A percentile compares a stretch with the other conserved stretches of the same genome.
Conservation (phyloP, 2,329 filamentous ascomycete genomes). For the Plenodomus lindquistii region DNA sequence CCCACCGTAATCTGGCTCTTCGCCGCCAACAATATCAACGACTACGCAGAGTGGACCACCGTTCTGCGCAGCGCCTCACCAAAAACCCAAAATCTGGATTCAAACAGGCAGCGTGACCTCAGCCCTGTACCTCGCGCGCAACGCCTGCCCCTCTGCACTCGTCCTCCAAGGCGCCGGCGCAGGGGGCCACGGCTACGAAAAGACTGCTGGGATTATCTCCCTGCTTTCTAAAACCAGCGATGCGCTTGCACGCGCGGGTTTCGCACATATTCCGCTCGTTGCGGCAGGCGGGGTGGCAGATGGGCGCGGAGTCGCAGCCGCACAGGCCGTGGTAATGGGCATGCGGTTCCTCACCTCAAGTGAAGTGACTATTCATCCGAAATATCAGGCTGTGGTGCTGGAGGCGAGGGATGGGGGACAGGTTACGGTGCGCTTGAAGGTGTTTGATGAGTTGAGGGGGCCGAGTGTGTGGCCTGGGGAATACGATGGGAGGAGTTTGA, state of each 20-base stretch:
- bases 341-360: slow-evolving; percentile 64
- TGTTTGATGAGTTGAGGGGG: slow-evolving; percentile 60
- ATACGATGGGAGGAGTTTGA: slow-evolving; percentile 62
- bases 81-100: slow-evolving; percentile 57
- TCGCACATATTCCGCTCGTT: slow-evolving; percentile 45
- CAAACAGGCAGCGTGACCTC: slow-evolving; percentile 64
- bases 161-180: slow-evolving; percentile 69
- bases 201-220: slow-evolving; percentile 59
- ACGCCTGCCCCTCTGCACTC: slow-evolving; percentile 59
- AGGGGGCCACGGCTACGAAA: slow-evolving; percentile 64
- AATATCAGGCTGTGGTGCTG: slow-evolving; percentile 53
- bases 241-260: slow-evolving; percentile 46
- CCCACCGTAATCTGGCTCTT: slow-evolving; percentile 70
- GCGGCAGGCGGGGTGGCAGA: slow-evolving; percentile 66
- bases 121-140: slow-evolving; percentile 55
- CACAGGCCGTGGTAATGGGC: slow-evolving; percentile 62
- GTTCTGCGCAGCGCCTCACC: slow-evolving; percentile 40
- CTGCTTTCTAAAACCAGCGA: slow-evolving; percentile 62
- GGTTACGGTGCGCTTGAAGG: slow-evolving; percentile 52
- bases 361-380: slow-evolving; percentile 51
- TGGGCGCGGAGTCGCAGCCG: slow-evolving; percentile 62
- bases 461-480: slow-evolving; percentile 61
- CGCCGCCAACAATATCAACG: slow-evolving; percentile 55
- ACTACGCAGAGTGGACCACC: slow-evolving; percentile 41
- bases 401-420: slow-evolving; percentile 54